Evolutionary conservation across 257 asterid species (phyloP), one percentile per base, ranked within the genome.

Genomic region (Nicotiana obtusifolia): DNA sequence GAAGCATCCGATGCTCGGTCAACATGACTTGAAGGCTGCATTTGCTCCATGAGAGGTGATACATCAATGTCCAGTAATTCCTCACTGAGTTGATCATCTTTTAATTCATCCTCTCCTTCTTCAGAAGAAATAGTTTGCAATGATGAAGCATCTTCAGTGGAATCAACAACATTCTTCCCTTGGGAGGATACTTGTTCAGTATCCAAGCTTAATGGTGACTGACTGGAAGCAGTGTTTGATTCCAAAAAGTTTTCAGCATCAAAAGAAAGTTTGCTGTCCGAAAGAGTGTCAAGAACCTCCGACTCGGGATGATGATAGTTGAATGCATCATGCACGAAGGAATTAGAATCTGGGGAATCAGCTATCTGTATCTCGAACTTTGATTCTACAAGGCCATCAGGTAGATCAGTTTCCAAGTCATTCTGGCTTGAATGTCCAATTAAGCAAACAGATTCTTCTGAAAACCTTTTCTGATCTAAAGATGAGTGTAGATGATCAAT

Each of bases 81-180:
- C 81, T 86, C 82, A 77, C 82, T 81, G 56, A 53, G 62, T 82
- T 65, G 83, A 59, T 81, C 31, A 35, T 87, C 73, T 60, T 62
- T 87, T 68, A 83, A 82, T 62, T 81, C 88, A 80, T 80, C 30
- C 30, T 86, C 69, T 83, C 83, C 88, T 86, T 87, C 91, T 60
- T 84, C 62, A 57, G 47, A 65, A 77, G 31, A 41, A 85, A 64
- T 33, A 24, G 22, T 41, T 57, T 77, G 84, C 75, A 47, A 78
- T 31, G 84, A 67, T 53, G 82, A 83, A 62, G 84, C 82, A 26
- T 77, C 85, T 73, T 82, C 78, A 47, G 80, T 81, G 64, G 37
- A 76, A 82, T 81, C 76, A 60, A 17, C 49, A 26, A 66, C 44
- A 69, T 52, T 26, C 64, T 47, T 79, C 84, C 85, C 84, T 82